Percentiles rank a stretch among this genome's conserved stretches.
Evolutionary conservation across 2,329 filamentous ascomycete species (phyloP).

Genomic region (Rhinocladiella mackenziei): DNA sequence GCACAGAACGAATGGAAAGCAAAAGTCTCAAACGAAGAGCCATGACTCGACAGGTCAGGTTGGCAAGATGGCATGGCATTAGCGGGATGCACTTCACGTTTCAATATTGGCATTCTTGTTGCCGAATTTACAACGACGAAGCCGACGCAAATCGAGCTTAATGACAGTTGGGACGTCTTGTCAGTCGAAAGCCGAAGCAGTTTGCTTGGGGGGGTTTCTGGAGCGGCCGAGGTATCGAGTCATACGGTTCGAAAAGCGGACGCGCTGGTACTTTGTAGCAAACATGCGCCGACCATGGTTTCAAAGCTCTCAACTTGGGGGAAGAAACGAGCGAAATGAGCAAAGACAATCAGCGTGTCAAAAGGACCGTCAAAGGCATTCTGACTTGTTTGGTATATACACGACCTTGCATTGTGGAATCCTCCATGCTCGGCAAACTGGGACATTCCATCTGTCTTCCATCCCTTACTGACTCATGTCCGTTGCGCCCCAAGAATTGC

Average conservation of each 20-base stretch:
- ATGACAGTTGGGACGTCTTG: too few relatives aligned
- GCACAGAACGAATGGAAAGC: neutral
- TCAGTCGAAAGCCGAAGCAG: too few relatives aligned
- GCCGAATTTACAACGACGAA: too few relatives aligned
- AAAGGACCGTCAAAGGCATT: conserved; percentile 4
- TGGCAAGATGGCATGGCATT: neutral
- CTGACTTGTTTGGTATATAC: conserved; percentile 36
- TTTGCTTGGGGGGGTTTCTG: too few relatives aligned
- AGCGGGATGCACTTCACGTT: neutral
- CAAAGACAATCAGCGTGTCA: neutral
- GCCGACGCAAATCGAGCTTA: too few relatives aligned
- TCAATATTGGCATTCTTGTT: neutral
- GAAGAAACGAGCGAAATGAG: neutral
- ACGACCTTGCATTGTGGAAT: conserved; percentile 32
- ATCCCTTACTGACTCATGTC: neutral
- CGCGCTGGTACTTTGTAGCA: too few relatives aligned
- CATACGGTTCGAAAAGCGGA: too few relatives aligned
- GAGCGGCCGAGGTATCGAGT: too few relatives aligned
- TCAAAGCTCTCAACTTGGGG: neutral
- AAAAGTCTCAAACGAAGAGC: neutral
- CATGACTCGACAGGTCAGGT: too few relatives aligned
- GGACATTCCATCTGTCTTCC: conserved; percentile 1
- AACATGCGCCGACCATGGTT: neutral
- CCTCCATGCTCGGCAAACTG: conserved; percentile 29
- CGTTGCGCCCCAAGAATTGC: neutral